Base-by-base conservation (phyloP, 2,329 filamentous ascomycete species). In the Trichophyton equinum region DNA sequence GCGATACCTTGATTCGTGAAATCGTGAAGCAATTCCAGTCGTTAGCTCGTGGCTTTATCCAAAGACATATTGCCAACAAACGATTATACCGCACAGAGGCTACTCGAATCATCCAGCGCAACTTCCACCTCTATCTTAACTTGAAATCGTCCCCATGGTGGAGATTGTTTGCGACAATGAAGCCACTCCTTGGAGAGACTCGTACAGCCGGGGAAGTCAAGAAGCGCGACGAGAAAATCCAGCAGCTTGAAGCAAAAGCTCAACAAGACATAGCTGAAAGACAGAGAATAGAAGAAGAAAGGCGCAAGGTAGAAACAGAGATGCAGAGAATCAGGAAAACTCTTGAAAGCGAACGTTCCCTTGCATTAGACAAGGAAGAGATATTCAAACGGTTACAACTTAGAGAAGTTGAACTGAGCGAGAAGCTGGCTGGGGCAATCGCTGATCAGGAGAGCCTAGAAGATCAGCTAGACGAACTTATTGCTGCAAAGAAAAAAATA, bases 301-400 rank as follows among this genome's bases (percentile, higher is more conserved):
- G 91, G 36, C 83, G 94, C 47, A 88, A 91, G 63, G 88, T 89
- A 1, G 88, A 97, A 67, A 80, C 86, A 13, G 94, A 99, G 69
- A 87, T 96, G 68, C 83, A 91, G 66, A 85, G 88, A 36, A 89
- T 97, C 55, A 91, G 96, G 71, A 90, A 97, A 68, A 95, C 89
- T 0, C 80, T 99, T 1, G 95, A 99, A 73, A 96, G 91, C 66
- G 95, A 99, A 74, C 85, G 94, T 57, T 89, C 92, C n/a, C 80
- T 99, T 47, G 94, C 94, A 0, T 78, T 99, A 4, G 94, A 99
- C 74, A 99, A 99, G 72, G 95, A 99, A 71, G 94, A 99, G 69
- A 99, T 99, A 63, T 99, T 97, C 79, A 95, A 92, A 71, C 85
- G 95, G n/a, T 79, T 99, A 22, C 94, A 96, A 70, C 78, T 86